These are phyloP conservation scores for Nemania bipapillata DNA, from an alignment of 2,329 filamentous ascomycete species.

Conservation along the genomic window DNA sequence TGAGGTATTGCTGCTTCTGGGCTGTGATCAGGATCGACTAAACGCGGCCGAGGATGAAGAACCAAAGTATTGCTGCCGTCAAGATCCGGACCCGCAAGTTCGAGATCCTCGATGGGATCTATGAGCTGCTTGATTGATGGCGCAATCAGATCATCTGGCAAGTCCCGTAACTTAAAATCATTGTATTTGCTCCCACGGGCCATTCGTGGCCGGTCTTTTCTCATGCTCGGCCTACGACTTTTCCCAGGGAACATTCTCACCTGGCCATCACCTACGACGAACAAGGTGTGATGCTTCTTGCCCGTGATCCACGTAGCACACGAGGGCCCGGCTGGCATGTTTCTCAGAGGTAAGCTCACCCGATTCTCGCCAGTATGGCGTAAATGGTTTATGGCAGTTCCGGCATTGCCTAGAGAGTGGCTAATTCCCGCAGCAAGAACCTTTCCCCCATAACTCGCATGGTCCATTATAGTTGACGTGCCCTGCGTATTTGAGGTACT, in stretches of 20 bases:
- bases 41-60: conserved; percentile 57
- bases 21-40: conserved; percentile 55
- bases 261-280: conserved; percentile 72
- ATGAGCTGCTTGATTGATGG: conserved; percentile 67
- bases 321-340: conserved; percentile 61
- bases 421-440: conserved; percentile 78
- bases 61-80: conserved; percentile 67
- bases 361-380: conserved; percentile 81
- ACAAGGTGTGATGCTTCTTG: conserved; percentile 70
- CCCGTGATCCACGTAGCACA: conserved; percentile 75
- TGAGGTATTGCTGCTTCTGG: conserved; percentile 74
- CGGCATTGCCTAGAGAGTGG: conserved; percentile 78
- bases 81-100: conserved; percentile 63
- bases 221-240: conserved; percentile 64
- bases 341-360: conserved; percentile 71
- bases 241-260: conserved; percentile 73
- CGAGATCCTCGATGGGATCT: conserved; percentile 66
- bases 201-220: conserved; percentile 63
- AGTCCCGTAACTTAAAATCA: conserved; percentile 73
- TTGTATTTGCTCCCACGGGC: conserved; percentile 68
- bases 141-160: conserved; percentile 69
- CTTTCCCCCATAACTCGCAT: conserved; percentile 75
- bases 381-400: conserved; percentile 73
- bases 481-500: conserved; percentile 59
- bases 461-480: conserved; percentile 64